phyloP scores from a whole-genome alignment of 441 rosid genomes.

The Manihot esculenta region DNA sequence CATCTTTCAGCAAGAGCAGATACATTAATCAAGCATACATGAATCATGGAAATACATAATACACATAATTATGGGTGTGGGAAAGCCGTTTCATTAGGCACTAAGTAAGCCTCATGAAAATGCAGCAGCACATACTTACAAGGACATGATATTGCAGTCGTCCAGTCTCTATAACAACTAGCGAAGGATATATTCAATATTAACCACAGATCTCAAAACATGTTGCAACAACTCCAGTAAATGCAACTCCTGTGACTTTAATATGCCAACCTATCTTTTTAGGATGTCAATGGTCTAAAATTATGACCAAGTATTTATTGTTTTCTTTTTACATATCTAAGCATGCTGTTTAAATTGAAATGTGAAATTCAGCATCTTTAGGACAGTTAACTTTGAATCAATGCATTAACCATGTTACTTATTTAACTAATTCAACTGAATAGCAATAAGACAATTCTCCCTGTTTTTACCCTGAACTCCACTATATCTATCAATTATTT shows the following conservation, averaged over 20 bases:
- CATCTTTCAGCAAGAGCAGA: not conserved
- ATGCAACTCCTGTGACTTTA: not conserved
- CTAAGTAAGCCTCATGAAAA: not conserved
- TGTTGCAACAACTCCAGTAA: not conserved
- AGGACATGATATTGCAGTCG: no score
- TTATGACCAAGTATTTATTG: not conserved
- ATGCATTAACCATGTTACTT: not conserved
- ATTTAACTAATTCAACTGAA: not conserved
- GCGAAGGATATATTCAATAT: not conserved
- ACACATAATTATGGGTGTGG: no score
- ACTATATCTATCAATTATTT: not conserved
- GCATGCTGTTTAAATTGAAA: not conserved
- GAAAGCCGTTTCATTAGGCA: not conserved
- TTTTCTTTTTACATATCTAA: not conserved
- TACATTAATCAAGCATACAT: not conserved
- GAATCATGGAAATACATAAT: no score
- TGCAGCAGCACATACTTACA: not conserved
- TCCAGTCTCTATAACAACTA: not conserved
- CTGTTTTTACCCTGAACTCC: not conserved
- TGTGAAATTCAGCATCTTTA: not conserved
- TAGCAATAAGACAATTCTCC: not conserved
- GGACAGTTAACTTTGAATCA: not conserved
- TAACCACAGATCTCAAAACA: not conserved
- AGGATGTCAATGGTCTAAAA: not conserved
- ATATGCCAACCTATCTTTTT: not conserved